These are phyloP conservation scores for Pyracantha coccinea DNA, from an alignment of 331 rosid genomes.

Conservation along the genomic window DNA sequence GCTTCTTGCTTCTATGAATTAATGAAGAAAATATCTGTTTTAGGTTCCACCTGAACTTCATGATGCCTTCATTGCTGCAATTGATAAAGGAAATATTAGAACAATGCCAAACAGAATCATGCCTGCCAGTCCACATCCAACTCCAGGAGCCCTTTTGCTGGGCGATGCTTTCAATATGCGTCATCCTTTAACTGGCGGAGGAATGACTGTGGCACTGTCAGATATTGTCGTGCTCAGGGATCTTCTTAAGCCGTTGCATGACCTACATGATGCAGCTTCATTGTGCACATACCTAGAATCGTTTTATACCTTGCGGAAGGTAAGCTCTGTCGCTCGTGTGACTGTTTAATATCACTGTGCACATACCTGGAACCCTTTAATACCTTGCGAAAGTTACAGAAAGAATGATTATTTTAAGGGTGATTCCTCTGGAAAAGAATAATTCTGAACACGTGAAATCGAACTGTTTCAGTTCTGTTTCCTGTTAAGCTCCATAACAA, in stretches of 20 bases:
- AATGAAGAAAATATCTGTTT: neutral
- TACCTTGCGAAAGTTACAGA: neutral
- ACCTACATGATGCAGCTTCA: conserved; percentile 35
- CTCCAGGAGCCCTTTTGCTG: conserved; percentile 59
- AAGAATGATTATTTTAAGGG: too few relatives aligned
- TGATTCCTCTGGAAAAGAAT: too few relatives aligned
- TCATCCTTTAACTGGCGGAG: conserved; percentile 63
- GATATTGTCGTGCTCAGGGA: conserved; percentile 45
- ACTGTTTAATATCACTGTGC: neutral
- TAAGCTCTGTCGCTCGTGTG: neutral
- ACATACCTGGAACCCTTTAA: too few relatives aligned
- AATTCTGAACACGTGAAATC: neutral
- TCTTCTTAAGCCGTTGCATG: conserved; percentile 36
- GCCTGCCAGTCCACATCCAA: conserved; percentile 52
- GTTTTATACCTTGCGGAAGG: conserved; percentile 54
- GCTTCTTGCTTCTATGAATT: neutral
- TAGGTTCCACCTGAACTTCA: conserved; percentile 36
- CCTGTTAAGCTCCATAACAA: neutral
- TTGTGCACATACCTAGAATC: conserved; percentile 48
- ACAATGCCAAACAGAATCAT: conserved; percentile 58
- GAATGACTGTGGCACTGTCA: conserved; percentile 58
- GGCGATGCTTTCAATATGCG: conserved; percentile 76
- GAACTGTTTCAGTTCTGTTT: neutral
- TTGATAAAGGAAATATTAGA: conserved; percentile 46
- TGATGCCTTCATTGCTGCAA: conserved; percentile 39